Percentiles rank a stretch among this genome's conserved stretches.
phyloP scores from a whole-genome alignment of 495 filamentous ascomycete genomes.

The Lindgomyces ingoldianus region DNA sequence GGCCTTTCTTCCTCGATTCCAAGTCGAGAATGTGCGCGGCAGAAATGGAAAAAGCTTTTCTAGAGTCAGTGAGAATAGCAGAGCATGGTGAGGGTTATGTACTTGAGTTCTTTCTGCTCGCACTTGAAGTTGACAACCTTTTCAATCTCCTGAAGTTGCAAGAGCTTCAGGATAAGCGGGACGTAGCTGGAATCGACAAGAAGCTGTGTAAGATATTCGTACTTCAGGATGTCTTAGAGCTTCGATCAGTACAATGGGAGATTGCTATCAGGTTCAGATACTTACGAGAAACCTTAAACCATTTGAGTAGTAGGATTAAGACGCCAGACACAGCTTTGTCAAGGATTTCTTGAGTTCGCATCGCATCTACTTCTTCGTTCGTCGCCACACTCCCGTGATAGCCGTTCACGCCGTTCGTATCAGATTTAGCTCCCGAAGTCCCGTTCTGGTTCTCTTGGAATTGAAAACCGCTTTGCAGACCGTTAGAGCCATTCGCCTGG shows the following conservation, averaged over 20 bases:
- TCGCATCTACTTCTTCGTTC: slow-evolving; percentile 75
- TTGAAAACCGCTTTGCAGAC: slow-evolving; percentile 46
- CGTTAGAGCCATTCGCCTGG: slow-evolving; percentile 53
- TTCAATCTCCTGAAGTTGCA: slow-evolving; percentile 89
- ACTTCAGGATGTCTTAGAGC: slow-evolving; percentile 80
- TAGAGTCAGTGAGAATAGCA: neutral
- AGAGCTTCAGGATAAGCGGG: slow-evolving; percentile 86
- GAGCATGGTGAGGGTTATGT: slow-evolving; percentile 13
- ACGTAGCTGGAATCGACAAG: slow-evolving; percentile 92
- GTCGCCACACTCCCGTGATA: slow-evolving; percentile 43
- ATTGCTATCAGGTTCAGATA: slow-evolving; percentile 17
- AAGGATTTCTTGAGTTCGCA: slow-evolving; percentile 79
- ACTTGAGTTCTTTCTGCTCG: slow-evolving; percentile 83
- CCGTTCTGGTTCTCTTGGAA: slow-evolving; percentile 45
- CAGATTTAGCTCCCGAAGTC: slow-evolving; percentile 33
- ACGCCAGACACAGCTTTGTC: slow-evolving; percentile 88
- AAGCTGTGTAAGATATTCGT: slow-evolving; percentile 92
- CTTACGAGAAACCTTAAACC: slow-evolving; percentile 94
- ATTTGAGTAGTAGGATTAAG: slow-evolving; percentile 83
- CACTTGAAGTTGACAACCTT: slow-evolving; percentile 80
- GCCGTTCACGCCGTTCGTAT: slow-evolving; percentile 37
- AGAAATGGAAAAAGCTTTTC: slow-evolving; percentile 82
- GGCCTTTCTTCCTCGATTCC: slow-evolving; percentile 31
- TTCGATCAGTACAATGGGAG: neutral
- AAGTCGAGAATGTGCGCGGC: slow-evolving; percentile 49